Conservation (phyloP, 805 yeast species). For the Blastobotrys americana region DNA sequence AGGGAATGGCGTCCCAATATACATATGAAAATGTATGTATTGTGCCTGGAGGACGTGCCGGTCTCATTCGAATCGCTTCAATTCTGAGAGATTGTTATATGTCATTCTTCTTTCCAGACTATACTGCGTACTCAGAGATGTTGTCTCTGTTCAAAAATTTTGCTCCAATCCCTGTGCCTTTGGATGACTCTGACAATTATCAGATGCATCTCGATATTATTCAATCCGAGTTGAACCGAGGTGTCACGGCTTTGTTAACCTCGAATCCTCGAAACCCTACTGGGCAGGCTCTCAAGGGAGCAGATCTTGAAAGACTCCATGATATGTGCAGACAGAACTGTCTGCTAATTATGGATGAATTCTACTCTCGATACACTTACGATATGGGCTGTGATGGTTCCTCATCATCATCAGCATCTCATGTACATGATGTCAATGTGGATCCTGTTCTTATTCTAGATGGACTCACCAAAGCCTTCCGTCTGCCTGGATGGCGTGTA, state of each 20-base stretch:
- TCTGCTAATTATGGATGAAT: constrained; percentile 57
- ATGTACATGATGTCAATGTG: constrained; percentile 45
- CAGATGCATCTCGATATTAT: constrained; percentile 47
- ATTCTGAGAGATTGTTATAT: constrained; percentile 52
- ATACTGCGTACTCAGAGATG: constrained; percentile 62
- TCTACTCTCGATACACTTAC: constrained; percentile 52
- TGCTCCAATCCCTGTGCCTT: constrained; percentile 56
- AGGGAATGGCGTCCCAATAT: constrained; percentile 43
- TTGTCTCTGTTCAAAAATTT: constrained; percentile 54
- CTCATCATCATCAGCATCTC: constrained; percentile 44
- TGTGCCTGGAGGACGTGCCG: constrained; percentile 62
- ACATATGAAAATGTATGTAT: constrained; percentile 53
- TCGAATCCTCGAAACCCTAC: constrained; percentile 62
- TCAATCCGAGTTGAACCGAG: constrained; percentile 46
- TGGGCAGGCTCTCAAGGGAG: constrained; percentile 44
- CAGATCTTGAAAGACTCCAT: constrained; percentile 44
- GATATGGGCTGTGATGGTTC: constrained; percentile 46
- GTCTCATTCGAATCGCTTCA: constrained; percentile 54
- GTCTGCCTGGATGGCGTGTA: constrained; percentile 59
- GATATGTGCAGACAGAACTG: constrained; percentile 45
- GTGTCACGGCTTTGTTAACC: constrained; percentile 46
- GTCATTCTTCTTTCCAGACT: constrained; percentile 55
- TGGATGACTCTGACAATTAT: constrained; percentile 50
- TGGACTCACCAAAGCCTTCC: constrained; percentile 54
- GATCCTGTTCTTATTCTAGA: constrained; percentile 56